Percentiles rank a stretch among this genome's conserved stretches.
These are phyloP conservation scores for Tulasnella calospora DNA, from an alignment of 768 basidiomycete species.

Conservation along the genomic window DNA sequence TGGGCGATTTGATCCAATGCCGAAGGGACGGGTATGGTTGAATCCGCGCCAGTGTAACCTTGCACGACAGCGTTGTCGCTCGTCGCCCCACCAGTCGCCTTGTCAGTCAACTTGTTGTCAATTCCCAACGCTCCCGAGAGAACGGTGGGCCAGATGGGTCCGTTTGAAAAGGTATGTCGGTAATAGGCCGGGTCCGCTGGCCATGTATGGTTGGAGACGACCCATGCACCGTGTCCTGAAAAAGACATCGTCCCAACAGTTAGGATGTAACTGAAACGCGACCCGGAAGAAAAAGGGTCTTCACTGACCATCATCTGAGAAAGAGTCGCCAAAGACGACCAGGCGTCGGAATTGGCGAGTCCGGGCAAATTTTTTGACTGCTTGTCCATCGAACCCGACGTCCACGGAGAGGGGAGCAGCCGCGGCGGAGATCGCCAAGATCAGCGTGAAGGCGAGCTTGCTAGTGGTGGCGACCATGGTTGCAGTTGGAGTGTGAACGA, in stretches of 20 bases:
- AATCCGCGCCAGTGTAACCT: conserved; percentile 6
- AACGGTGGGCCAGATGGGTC: too few relatives aligned
- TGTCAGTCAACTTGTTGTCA: too few relatives aligned
- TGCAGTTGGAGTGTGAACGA: background rate
- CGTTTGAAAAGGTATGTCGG: too few relatives aligned
- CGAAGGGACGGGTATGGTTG: background rate
- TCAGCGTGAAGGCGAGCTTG: background rate
- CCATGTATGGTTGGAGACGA: background rate
- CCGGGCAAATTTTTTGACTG: background rate
- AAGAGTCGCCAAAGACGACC: conserved; percentile 13
- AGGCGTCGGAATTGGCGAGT: background rate
- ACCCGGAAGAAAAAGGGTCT: background rate
- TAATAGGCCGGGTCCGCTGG: too few relatives aligned
- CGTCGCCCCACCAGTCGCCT: background rate
- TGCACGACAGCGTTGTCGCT: conserved; percentile 2
- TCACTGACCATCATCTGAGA: conserved; percentile 5
- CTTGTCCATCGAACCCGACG: background rate
- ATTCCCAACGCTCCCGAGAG: too few relatives aligned
- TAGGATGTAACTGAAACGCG: background rate
- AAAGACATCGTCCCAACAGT: background rate
- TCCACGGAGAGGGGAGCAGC: background rate
- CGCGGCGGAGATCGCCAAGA: background rate
- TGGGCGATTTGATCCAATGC: background rate
- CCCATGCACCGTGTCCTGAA: background rate
- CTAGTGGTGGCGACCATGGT: background rate